Percentiles rank a stretch among this genome's conserved stretches.
phyloP scores from a whole-genome alignment of 2,329 filamentous ascomycete species.

The Stemphylium beticola region DNA sequence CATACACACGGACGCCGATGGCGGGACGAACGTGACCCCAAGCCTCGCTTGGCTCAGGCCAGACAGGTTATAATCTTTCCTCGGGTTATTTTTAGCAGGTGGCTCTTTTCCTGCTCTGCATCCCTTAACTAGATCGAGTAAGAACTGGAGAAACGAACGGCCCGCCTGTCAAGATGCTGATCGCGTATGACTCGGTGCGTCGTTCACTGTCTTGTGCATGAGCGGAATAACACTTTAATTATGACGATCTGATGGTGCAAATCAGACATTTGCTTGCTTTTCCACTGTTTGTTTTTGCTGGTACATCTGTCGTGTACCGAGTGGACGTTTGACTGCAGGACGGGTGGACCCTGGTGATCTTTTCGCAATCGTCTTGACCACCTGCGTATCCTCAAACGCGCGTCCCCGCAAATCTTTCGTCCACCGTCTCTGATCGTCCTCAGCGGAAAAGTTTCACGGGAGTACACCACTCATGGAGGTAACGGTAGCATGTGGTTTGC shows the following conservation, averaged over 20 bases:
- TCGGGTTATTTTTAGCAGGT: slow-evolving; percentile 5
- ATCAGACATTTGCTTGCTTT: slow-evolving; percentile 1
- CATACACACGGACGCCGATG: neutral
- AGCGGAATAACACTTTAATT: neutral
- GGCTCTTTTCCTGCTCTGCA: neutral
- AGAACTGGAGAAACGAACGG: slow-evolving; percentile 9
- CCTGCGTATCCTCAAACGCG: slow-evolving; percentile 14
- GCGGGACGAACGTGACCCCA: neutral
- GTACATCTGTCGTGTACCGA: slow-evolving; percentile 1
- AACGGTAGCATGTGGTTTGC: slow-evolving; percentile 7
- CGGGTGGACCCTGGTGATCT: neutral
- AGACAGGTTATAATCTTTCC: neutral
- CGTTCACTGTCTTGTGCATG: neutral
- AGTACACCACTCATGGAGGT: neutral
- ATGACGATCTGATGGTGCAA: too few relatives aligned
- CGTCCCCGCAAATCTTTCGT: slow-evolving; percentile 15
- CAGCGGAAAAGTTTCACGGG: neutral
- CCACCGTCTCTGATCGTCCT: slow-evolving; percentile 1
- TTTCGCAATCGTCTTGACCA: slow-evolving; percentile 6
- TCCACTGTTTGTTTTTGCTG: neutral
- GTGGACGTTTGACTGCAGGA: slow-evolving; percentile 2
- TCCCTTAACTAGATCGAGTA: neutral
- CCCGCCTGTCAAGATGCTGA: slow-evolving; percentile 7
- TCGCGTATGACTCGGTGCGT: slow-evolving; percentile 1
- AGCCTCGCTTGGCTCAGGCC: slow-evolving; percentile 3